These are phyloP conservation scores for Ogataea trehaloabstinens DNA, from an alignment of 805 yeast species.

Conservation along the genomic window DNA sequence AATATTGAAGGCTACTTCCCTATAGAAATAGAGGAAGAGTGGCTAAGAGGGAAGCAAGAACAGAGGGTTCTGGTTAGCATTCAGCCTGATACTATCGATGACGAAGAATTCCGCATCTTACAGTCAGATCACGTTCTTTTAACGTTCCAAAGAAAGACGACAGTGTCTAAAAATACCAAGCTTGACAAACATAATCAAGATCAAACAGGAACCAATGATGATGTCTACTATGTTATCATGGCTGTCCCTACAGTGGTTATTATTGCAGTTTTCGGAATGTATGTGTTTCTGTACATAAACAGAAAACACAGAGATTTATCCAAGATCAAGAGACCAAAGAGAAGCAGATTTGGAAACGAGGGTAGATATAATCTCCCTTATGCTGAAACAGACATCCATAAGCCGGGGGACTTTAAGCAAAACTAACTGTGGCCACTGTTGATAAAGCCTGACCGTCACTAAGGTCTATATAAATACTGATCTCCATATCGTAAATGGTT, in stretches of 20 bases:
- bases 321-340: constrained; percentile 38
- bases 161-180: constrained; percentile 46
- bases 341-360: constrained; percentile 32
- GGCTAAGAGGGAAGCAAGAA: constrained; percentile 57
- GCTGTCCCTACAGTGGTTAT: constrained; percentile 67
- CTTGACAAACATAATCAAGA: constrained; percentile 32
- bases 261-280: constrained; percentile 60
- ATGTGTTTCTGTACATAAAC: constrained; percentile 58
- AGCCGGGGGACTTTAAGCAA: constrained; percentile 23
- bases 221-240: constrained; percentile 56
- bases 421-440: constrained; percentile 5
- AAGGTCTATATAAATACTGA: not conserved
- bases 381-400: constrained; percentile 27
- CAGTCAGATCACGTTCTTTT: constrained; percentile 41
- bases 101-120: constrained; percentile 62
- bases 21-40: constrained; percentile 56
- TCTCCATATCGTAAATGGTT: too few relatives aligned
- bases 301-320: constrained; percentile 54
- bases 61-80: constrained; percentile 63
- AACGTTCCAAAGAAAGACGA: constrained; percentile 49
- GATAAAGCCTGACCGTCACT: not conserved
- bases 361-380: constrained; percentile 28
- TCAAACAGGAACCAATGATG: constrained; percentile 41
- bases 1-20: constrained; percentile 64
- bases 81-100: constrained; percentile 67